Percentiles rank a stretch among this genome's conserved stretches.
phyloP scores from a whole-genome alignment of 164 flowering plant genomes.

The Tetrastigma voinierianum region DNA sequence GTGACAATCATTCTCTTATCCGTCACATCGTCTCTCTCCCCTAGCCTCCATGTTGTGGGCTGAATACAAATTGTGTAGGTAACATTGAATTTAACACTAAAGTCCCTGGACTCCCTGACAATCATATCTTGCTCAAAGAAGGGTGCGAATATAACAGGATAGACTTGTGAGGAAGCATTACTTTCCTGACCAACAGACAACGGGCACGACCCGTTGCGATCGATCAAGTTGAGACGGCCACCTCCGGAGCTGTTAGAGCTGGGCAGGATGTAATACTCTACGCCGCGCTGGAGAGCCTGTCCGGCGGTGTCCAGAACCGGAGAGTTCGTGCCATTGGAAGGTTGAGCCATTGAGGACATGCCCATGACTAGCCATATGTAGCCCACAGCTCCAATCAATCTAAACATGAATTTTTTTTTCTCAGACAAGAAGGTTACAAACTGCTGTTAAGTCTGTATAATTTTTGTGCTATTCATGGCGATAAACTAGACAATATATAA shows the following conservation, averaged over 20 bases:
- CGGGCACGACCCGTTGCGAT: constrained; percentile 22
- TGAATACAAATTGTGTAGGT: constrained; percentile 14
- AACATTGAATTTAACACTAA: constrained; percentile 11
- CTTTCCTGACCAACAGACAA: constrained; percentile 24
- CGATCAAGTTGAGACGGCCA: constrained; percentile 14
- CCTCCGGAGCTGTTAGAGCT: constrained; percentile 10
- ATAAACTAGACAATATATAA: no score
- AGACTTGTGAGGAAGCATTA: neutral
- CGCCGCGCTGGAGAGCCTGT: constrained; percentile 16
- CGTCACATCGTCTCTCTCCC: neutral
- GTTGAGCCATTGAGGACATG: constrained; percentile 6
- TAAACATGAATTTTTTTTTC: no score
- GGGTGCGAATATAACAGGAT: constrained; percentile 25
- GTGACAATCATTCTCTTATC: constrained; percentile 8
- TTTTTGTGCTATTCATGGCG: no score
- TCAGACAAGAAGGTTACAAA: no score
- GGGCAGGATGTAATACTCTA: constrained; percentile 22
- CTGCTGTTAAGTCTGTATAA: no score
- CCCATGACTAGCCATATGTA: constrained; percentile 7
- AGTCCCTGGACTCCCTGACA: constrained; percentile 16
- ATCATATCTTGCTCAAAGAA: constrained; percentile 10
- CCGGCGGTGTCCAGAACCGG: constrained; percentile 26
- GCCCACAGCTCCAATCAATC: neutral
- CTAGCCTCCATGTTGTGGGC: constrained; percentile 21
- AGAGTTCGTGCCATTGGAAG: neutral